Evolutionary conservation across 768 basidiomycete genomes (phyloP).

Genomic region (Neoboletus brunneissimus): DNA sequence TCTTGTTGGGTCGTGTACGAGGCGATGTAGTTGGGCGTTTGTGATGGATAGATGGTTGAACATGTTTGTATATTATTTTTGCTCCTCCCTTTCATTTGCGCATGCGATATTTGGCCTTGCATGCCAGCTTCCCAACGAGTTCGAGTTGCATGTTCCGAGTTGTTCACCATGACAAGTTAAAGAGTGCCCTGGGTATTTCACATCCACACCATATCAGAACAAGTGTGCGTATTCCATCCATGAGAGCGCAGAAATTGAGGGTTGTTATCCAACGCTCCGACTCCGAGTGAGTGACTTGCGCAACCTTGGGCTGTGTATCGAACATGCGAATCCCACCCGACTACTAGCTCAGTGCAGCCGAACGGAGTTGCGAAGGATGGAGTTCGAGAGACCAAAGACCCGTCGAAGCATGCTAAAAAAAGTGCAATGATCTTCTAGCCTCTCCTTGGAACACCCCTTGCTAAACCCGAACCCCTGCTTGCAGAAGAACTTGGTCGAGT

Average conservation of each 20-base stretch:
- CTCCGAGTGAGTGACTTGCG: not conserved
- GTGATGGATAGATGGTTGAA: not conserved
- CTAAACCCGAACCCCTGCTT: constrained; percentile 25
- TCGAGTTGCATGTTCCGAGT: not conserved
- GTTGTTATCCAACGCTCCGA: not conserved
- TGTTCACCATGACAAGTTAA: not conserved
- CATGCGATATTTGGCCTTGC: not conserved
- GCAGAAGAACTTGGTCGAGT: constrained; percentile 23
- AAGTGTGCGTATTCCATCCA: constrained; percentile 5
- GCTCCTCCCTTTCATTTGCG: constrained; percentile 2
- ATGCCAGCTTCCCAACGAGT: too few species aligned
- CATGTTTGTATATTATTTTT: not conserved
- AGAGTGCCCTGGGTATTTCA: not conserved
- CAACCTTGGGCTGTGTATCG: not conserved
- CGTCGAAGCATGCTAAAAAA: not conserved
- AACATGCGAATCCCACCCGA: not conserved
- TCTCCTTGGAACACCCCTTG: constrained; percentile 26
- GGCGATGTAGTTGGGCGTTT: not conserved
- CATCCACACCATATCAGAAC: constrained; percentile 1
- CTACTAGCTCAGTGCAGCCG: not conserved
- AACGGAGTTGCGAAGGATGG: not conserved
- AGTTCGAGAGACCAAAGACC: not conserved
- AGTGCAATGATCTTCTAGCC: constrained; percentile 10
- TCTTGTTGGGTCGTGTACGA: constrained; percentile 6
- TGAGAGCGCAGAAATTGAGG: not conserved